Percentiles rank a stretch among this genome's conserved stretches.
Evolutionary conservation across 2,329 filamentous ascomycete species (phyloP).

Genomic region (Chaetomiaceae sp.): DNA sequence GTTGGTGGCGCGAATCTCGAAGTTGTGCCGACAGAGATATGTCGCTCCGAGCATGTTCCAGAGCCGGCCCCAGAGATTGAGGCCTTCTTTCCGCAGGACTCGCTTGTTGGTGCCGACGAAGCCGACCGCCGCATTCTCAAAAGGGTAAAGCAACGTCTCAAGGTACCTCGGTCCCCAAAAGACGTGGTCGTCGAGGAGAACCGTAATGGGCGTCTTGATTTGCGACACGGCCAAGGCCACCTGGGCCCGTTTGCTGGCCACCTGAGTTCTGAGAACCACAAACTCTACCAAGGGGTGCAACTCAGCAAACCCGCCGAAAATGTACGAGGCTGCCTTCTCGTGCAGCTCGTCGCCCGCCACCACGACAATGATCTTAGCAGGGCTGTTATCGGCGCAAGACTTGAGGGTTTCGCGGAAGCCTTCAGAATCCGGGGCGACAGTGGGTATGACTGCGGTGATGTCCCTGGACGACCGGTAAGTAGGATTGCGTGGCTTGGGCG

Average conservation of each 20-base stretch:
- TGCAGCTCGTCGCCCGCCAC: conserved; percentile 37
- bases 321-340: conserved; percentile 13
- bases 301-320: conserved; percentile 12
- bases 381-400: conserved; percentile 38
- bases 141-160: conserved; percentile 38
- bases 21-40: conserved; percentile 61
- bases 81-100: conserved; percentile 30
- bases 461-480: conserved; percentile 33
- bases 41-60: conserved; percentile 54
- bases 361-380: conserved; percentile 40
- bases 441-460: conserved; percentile 50
- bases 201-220: conserved; percentile 39
- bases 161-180: conserved; percentile 45
- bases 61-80: conserved; percentile 31
- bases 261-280: conserved; percentile 30
- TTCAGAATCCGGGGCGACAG: conserved; percentile 40
- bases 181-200: conserved; percentile 51
- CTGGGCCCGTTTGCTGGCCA: conserved; percentile 48
- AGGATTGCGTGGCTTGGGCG: conserved; percentile 29
- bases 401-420: conserved; percentile 41
- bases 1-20: conserved; percentile 53
- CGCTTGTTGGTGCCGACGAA: conserved; percentile 55
- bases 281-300: conserved; percentile 26
- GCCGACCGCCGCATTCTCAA: conserved; percentile 45
- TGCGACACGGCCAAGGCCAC: conserved; percentile 38